Percentiles rank a stretch among this genome's conserved stretches.
These are phyloP conservation scores for Claviceps humidiphila DNA, from an alignment of 2,329 filamentous ascomycete genomes.

Conservation along the genomic window DNA sequence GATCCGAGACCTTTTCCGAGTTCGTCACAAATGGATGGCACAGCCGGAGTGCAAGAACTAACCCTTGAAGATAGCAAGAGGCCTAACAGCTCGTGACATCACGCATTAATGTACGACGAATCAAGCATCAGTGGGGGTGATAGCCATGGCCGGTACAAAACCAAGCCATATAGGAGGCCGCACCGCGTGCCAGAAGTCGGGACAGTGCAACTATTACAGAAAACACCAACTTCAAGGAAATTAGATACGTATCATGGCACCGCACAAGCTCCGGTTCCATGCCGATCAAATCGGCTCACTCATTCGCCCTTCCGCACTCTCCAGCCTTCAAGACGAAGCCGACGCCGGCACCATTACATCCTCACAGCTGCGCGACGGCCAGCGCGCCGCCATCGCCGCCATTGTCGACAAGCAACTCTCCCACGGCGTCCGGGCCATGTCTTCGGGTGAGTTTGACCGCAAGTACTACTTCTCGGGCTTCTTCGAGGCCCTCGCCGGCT, in stretches of 20 bases:
- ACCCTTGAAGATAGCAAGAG: neutral
- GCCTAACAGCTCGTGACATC: neutral
- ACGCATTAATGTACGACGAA: no score
- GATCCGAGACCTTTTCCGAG: no score
- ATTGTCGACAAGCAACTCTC: constrained; percentile 52
- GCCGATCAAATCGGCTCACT: constrained; percentile 63
- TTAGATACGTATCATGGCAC: neutral
- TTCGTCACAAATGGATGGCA: no score
- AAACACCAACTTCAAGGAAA: neutral
- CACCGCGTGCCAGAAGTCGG: neutral
- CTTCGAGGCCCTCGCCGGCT: constrained; percentile 32
- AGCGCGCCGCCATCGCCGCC: constrained; percentile 49
- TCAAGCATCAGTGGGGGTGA: neutral
- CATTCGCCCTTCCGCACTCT: constrained; percentile 49
- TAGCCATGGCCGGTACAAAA: neutral
- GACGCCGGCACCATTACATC: constrained; percentile 32
- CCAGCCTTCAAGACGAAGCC: constrained; percentile 34
- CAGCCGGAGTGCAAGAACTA: neutral
- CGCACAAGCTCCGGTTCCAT: constrained; percentile 40
- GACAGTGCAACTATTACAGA: neutral
- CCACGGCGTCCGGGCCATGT: constrained; percentile 48
- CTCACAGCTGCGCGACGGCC: constrained; percentile 37
- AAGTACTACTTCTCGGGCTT: constrained; percentile 37
- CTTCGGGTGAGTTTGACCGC: constrained; percentile 54
- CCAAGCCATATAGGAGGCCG: neutral